Evolutionary conservation across 148 eudicot species (phyloP).

Genomic region (Chenopodium formosanum): DNA sequence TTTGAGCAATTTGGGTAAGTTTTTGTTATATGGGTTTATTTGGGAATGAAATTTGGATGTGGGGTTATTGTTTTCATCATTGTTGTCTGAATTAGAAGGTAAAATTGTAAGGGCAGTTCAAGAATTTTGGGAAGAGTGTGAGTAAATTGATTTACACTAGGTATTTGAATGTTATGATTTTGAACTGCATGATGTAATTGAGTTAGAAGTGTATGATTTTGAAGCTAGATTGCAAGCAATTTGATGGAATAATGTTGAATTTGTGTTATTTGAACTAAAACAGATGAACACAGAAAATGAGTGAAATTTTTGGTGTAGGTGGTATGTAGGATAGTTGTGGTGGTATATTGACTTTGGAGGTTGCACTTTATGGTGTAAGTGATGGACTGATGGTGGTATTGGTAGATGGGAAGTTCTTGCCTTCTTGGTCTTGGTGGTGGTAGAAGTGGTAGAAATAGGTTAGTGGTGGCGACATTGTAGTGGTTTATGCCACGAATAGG

Average conservation of each 20-base stretch:
- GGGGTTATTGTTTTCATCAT: neutral
- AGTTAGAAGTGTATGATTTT: neutral
- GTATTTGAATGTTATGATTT: neutral
- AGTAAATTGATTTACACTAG: neutral
- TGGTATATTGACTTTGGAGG: neutral
- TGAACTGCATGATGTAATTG: neutral
- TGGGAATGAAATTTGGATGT: slow-evolving; percentile 1
- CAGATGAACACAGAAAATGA: neutral
- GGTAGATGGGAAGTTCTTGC: neutral
- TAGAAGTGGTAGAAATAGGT: neutral
- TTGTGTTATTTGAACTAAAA: neutral
- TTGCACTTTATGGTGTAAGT: neutral
- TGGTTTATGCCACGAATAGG: neutral
- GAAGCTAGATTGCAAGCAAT: neutral
- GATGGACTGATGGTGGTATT: no score
- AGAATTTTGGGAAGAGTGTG: neutral
- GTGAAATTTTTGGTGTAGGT: neutral
- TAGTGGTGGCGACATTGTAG: neutral
- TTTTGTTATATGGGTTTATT: neutral
- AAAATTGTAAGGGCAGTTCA: neutral
- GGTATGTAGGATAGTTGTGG: neutral
- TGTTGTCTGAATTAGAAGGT: neutral
- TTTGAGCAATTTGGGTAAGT: neutral
- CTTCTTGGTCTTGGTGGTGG: neutral
- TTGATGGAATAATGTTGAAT: neutral